Evolutionary conservation across 2,329 filamentous ascomycete species (phyloP).

Genomic region (Botryotinia calthae): DNA sequence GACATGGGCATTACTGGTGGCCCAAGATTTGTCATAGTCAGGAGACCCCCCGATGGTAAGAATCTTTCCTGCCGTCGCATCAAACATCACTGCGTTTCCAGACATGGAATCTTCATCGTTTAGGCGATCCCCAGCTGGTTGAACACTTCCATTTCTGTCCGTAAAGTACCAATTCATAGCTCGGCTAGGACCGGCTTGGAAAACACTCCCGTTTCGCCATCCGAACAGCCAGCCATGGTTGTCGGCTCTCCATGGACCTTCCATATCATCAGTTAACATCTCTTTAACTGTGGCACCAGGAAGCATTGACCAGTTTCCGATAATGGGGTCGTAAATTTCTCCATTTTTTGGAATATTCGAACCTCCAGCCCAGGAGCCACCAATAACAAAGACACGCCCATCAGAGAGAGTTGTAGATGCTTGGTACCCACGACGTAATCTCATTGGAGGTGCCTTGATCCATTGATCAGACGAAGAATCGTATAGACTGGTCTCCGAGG

Average conservation of each 20-base stretch:
- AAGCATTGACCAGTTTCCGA: constrained; percentile 3
- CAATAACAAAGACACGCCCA: constrained; percentile 7
- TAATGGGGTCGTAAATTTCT: constrained; percentile 1
- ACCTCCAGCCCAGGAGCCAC: constrained; percentile 2
- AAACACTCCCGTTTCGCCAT: constrained; percentile 8
- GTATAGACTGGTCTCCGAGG: constrained; percentile 8
- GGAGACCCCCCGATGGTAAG: constrained; percentile 6
- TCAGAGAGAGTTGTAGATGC: constrained; percentile 14
- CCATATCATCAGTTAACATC: constrained; percentile 9
- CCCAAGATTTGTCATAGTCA: background rate
- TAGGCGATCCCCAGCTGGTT: background rate
- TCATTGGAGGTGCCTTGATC: constrained; percentile 1
- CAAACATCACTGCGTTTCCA: constrained; percentile 14
- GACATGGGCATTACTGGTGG: background rate
- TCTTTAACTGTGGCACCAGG: background rate
- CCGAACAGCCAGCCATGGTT: constrained; percentile 12
- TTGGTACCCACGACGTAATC: constrained; percentile 9
- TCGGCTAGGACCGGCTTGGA: constrained; percentile 9
- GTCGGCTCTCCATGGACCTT: constrained; percentile 10
- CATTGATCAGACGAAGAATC: constrained; percentile 8
- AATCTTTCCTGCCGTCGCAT: constrained; percentile 1
- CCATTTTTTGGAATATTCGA: background rate
- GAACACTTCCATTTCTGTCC: background rate
- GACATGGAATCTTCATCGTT: constrained; percentile 5
- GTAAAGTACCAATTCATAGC: constrained; percentile 16